phyloP scores from a whole-genome alignment of 1,284 basidiomycete species.

The Earliella scabrosa region DNA sequence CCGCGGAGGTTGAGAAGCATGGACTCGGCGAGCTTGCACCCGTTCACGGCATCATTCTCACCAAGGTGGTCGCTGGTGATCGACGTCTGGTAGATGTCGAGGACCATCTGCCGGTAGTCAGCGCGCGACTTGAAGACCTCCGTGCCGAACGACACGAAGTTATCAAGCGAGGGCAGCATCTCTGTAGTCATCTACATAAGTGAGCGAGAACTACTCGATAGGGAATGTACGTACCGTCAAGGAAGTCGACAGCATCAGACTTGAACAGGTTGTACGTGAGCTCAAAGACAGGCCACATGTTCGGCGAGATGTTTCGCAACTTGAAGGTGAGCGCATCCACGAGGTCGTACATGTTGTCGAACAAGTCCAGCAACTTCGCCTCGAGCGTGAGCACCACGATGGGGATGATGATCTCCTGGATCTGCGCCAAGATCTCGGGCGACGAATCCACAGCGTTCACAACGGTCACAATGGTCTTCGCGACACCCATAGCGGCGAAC shows the following conservation, averaged over 20 bases:
- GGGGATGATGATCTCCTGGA: constrained; percentile 84
- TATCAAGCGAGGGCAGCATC: constrained; percentile 89
- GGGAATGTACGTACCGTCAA: constrained; percentile 77
- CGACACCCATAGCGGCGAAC: constrained; percentile 83
- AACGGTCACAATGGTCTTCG: constrained; percentile 80
- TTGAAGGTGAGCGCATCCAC: constrained; percentile 89
- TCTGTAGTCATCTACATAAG: too few relatives aligned
- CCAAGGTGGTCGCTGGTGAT: constrained; percentile 79
- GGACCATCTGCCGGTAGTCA: constrained; percentile 81
- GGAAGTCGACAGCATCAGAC: constrained; percentile 82
- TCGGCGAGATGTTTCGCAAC: constrained; percentile 74
- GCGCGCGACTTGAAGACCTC: constrained; percentile 74
- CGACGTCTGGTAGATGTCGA: constrained; percentile 85
- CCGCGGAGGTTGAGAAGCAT: constrained; percentile 82
- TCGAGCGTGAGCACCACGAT: constrained; percentile 81
- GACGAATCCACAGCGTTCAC: constrained; percentile 75
- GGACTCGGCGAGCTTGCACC: constrained; percentile 86
- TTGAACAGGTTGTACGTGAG: constrained; percentile 88
- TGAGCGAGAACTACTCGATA: too few relatives aligned
- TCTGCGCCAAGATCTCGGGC: constrained; percentile 77
- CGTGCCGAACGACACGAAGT: constrained; percentile 86
- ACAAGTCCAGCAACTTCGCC: constrained; percentile 77
- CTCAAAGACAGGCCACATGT: constrained; percentile 89
- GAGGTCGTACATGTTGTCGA: constrained; percentile 89
- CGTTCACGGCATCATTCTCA: constrained; percentile 83